These are phyloP conservation scores for Orbilia quercus DNA, from an alignment of 2,329 filamentous ascomycete species.

Conservation along the genomic window DNA sequence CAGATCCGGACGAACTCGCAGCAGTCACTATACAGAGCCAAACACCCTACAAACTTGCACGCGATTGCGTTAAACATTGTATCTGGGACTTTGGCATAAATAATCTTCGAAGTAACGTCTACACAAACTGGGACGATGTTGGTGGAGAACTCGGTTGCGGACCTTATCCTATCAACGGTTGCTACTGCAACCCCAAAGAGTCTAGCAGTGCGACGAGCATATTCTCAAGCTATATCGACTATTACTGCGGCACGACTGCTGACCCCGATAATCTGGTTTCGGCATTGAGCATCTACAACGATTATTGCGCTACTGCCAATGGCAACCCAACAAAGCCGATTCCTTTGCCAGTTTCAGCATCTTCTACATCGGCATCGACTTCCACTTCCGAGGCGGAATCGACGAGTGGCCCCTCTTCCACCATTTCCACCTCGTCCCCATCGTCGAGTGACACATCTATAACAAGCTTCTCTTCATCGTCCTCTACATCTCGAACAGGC, in stretches of 20 bases:
- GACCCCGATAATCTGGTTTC: constrained; percentile 1
- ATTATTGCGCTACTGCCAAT: constrained; percentile 5
- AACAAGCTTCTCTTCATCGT: background rate
- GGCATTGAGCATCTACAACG: constrained; percentile 7
- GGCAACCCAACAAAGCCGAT: constrained; percentile 4
- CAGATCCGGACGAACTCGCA: background rate
- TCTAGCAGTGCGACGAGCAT: constrained; percentile 5
- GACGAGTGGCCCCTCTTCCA: background rate
- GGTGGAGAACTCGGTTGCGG: constrained; percentile 3
- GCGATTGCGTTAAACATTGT: background rate
- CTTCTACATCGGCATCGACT: background rate
- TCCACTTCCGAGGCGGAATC: background rate
- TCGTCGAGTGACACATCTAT: background rate
- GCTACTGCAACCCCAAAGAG: background rate
- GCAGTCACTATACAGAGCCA: background rate
- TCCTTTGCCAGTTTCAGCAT: background rate
- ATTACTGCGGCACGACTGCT: background rate
- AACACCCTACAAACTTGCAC: background rate
- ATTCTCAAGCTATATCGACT: background rate
- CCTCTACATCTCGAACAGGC: background rate
- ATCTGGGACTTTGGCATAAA: background rate
- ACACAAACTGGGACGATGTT: constrained; percentile 4
- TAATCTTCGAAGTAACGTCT: background rate
- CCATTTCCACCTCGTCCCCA: background rate
- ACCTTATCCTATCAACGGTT: background rate